Conservation (phyloP, 805 yeast species). For the Cyberlindnera saturnus region DNA sequence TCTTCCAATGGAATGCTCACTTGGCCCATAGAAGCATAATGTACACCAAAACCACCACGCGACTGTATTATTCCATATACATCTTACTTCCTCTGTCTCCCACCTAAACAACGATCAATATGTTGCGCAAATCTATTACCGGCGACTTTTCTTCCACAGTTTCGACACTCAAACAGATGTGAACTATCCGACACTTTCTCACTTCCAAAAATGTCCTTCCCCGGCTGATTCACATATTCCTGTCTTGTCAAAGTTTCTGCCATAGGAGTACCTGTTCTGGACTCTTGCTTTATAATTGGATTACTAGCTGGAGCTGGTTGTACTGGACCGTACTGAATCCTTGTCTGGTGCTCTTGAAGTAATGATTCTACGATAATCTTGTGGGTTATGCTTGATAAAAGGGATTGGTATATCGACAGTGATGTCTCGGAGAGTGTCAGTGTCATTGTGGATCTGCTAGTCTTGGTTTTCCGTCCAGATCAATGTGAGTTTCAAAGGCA, state of each 20-base stretch:
- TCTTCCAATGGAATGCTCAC: too few relatives aligned
- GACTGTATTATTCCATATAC: too few relatives aligned
- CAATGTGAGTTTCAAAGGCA: too few relatives aligned
- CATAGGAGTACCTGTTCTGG: slow-evolving; percentile 15
- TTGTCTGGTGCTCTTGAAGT: slow-evolving; percentile 7
- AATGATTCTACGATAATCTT: slow-evolving; percentile 10
- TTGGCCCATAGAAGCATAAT: too few relatives aligned
- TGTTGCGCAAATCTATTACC: slow-evolving; percentile 93
- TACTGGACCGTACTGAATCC: slow-evolving; percentile 9
- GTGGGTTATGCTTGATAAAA: slow-evolving; percentile 8
- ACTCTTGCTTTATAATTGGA: slow-evolving; percentile 4
- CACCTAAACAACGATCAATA: slow-evolving; percentile 81
- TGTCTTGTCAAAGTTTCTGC: slow-evolving; percentile 14
- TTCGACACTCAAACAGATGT: slow-evolving; percentile 68
- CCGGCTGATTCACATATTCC: slow-evolving; percentile 12
- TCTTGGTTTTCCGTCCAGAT: not conserved
- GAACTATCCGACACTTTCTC: slow-evolving; percentile 45
- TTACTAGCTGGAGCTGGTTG: slow-evolving; percentile 9
- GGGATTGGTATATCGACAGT: slow-evolving; percentile 3
- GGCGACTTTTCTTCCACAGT: slow-evolving; percentile 82
- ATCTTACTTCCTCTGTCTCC: slow-evolving; percentile 43
- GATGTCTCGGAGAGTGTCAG: slow-evolving; percentile 8
- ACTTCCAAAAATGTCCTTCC: slow-evolving; percentile 43
- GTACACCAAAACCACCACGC: too few relatives aligned
- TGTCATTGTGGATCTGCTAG: too few relatives aligned